Percentiles rank a stretch among this genome's conserved stretches.
Evolutionary conservation across 192 early-diverging fungal species (phyloP).

Genomic region (Coemansia sp.): DNA sequence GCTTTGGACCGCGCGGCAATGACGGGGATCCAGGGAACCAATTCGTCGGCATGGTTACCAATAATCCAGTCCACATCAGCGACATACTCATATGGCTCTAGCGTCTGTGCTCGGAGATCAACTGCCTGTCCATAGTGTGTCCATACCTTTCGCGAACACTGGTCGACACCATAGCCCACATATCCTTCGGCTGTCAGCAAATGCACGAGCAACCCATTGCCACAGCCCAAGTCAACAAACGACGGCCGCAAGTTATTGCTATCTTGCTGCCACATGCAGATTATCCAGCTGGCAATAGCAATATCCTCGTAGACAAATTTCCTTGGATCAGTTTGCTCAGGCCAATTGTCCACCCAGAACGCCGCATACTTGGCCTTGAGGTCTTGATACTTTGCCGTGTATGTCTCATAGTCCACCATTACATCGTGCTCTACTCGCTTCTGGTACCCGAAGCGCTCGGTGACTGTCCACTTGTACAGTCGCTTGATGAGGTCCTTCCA

Average conservation of each 20-base stretch:
- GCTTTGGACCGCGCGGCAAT: constrained; percentile 60
- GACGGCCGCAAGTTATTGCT: constrained; percentile 27
- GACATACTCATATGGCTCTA: constrained; percentile 49
- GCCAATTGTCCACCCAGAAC: constrained; percentile 72
- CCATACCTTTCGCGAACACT: constrained; percentile 78
- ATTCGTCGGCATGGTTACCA: constrained; percentile 89
- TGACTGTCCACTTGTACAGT: constrained; percentile 75
- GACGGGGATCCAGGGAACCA: constrained; percentile 84
- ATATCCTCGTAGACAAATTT: constrained; percentile 91
- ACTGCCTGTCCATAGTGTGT: constrained; percentile 51
- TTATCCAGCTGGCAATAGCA: constrained; percentile 81
- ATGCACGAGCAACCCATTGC: constrained; percentile 82
- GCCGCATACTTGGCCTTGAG: constrained; percentile 72
- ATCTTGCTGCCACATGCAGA: constrained; percentile 70
- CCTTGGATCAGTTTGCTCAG: constrained; percentile 79
- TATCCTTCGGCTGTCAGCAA: constrained; percentile 73
- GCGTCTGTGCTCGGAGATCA: constrained; percentile 59
- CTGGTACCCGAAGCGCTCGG: constrained; percentile 72
- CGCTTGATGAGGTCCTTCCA: constrained; percentile 65
- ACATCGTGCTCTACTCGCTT: constrained; percentile 73
- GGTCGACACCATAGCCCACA: constrained; percentile 74
- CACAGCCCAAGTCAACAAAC: constrained; percentile 86
- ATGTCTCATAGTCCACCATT: constrained; percentile 69
- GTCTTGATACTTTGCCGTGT: constrained; percentile 62
- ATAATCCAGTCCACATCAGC: constrained; percentile 70